Base-by-base conservation (phyloP, 441 rosid genomes). In the Aleurites moluccanus region DNA sequence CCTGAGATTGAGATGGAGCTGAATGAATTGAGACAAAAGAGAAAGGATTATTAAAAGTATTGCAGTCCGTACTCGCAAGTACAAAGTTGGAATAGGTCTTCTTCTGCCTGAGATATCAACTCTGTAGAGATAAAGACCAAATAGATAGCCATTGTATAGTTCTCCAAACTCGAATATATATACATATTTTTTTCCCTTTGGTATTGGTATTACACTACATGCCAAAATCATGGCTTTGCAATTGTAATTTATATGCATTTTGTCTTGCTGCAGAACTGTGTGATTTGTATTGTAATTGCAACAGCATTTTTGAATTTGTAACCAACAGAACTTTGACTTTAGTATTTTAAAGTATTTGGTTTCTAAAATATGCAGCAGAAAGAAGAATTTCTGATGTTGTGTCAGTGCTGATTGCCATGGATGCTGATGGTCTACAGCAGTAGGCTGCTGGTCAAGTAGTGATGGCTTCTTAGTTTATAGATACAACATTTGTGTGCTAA, bases 1-100 rank as follows among this genome's bases (percentile, higher is more conserved):
- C 60, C 90, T 4, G 91, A 88, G 68, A 82, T 89, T 4, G 96
- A 91, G 85, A 88, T 77, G 78, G 90, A 91, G 81, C 89, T 91
- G 50, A 89, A 91, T 35, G 90, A 91, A 71, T 66, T 89, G 78
- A 85, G 92, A 78, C 88, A 74, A 78, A 88, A 79, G 81, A 79
- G 91, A 65, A 89, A 83, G 81, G 93, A 91, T 3, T 83, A 80
- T 64, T 90, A 71, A 85, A 85, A 23, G 0, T 3, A 3, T 73
- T 28, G 45, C 42, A 1, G 52, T 68, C 59, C 28, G 21, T 71
- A 69, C 65, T 35, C 65, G 35, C 35, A 62, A 42, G 72, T 59
- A 44, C 61, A 28, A 40, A 59, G 23, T 44, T 53, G 71, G 75
- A 75, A 38, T 0, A 2, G 72, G 57, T 55, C 65, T 52, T 73